Base-by-base conservation (phyloP, 1,139 yeast genomes). In the Geotrichum macrosporum region DNA sequence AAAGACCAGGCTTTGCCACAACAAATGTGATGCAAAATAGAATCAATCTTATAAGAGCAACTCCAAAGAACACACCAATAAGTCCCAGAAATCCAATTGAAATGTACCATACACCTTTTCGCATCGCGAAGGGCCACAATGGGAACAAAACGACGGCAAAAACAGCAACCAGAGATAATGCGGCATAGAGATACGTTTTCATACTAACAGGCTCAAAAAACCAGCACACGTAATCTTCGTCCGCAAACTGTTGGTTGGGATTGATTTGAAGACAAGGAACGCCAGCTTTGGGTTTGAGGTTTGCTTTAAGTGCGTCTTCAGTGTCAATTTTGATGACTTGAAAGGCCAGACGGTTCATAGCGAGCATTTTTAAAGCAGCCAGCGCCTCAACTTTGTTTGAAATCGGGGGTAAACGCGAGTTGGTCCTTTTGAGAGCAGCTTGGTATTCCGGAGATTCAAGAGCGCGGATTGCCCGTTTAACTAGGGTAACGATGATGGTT, bases 81-180 rank as follows among this genome's bases (percentile, higher is more conserved):
- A 92, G 67, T 0, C 86, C 92, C 55, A 94, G 69, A 48, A 82
- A 68, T 2, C 77, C 84, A 76, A 89, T 78, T 29, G 96, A 85
- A 50, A 87, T 64, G 65, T 87, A 92, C 85, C 95, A 92, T 32
- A 87, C 96, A 32, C 94, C 95, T 47, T 76, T 75, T 64, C 95
- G 83, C 94, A 92, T 80, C 66, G 81, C 78, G 42, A 73, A 63
- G 19, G 99, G 99, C 99, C 99, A 92, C 59, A 92, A 75, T 53
- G 98, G 99, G 80, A 87, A 94, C 61, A 92, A 74, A 31, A 92
- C 86, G 37, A 88, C 69, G 1, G 86, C 76, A 58, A 92, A 81
- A 9, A 88, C 79, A 19, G 75, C 88, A 10, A 71, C 74, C 35
- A 89, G 69, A 32, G 84, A 75, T 66, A 87, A 66, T 47, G 74